phyloP scores from a whole-genome alignment of 371 early-diverging fungal genomes.

The Phascolomyces articulosus region DNA sequence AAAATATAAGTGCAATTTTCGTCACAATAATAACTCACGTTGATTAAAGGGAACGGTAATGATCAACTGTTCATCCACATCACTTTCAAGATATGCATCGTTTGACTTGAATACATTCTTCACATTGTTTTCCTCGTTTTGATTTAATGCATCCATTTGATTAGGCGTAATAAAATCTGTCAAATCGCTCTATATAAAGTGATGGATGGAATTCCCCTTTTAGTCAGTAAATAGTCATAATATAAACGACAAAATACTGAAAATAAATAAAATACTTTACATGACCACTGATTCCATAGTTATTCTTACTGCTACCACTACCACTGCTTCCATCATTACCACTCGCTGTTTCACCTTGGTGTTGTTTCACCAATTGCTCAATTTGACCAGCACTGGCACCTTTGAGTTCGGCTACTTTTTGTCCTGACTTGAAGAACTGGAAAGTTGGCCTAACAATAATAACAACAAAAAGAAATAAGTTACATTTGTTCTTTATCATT shows the following conservation, averaged over 20 bases:
- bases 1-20: too few species aligned
- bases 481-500: neutral
- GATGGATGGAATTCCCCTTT: too few species aligned
- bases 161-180: slow-evolving; percentile 69
- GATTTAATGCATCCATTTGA: slow-evolving; percentile 90
- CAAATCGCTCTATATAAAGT: slow-evolving; percentile 61
- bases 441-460: slow-evolving; percentile 54
- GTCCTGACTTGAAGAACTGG: slow-evolving; percentile 67
- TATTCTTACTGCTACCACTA: slow-evolving; percentile 31
- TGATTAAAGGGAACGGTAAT: slow-evolving; percentile 88
- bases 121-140: slow-evolving; percentile 73
- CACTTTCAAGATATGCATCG: slow-evolving; percentile 76
- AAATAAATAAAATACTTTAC: slow-evolving; percentile 25
- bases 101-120: slow-evolving; percentile 77
- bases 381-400: slow-evolving; percentile 67
- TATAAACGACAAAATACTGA: neutral
- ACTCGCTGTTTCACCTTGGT: slow-evolving; percentile 29
- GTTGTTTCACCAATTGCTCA: slow-evolving; percentile 56
- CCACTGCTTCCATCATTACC: slow-evolving; percentile 28
- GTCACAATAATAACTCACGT: slow-evolving; percentile 33
- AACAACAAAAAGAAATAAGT: neutral
- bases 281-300: slow-evolving; percentile 56
- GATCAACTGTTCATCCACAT: slow-evolving; percentile 93
- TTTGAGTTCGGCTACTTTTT: slow-evolving; percentile 68
- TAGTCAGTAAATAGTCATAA: neutral